phyloP scores from a whole-genome alignment of 1,284 basidiomycete genomes.

The Cutaneotrichosporon cyanovorans region DNA sequence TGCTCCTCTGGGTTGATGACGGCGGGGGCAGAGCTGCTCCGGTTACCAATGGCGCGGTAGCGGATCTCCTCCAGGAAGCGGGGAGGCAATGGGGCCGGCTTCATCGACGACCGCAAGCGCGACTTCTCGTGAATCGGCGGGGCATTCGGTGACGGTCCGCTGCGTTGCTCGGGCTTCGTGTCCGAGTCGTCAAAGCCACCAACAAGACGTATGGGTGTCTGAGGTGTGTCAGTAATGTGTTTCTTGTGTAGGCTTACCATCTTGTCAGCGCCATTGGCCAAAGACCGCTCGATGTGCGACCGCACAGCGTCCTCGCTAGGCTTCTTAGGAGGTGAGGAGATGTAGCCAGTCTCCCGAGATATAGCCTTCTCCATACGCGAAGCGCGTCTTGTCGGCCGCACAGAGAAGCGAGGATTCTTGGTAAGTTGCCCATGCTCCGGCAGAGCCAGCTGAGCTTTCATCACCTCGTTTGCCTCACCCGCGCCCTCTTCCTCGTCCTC shows the following conservation, averaged over 20 bases:
- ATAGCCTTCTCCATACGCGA: too few relatives aligned
- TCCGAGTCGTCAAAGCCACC: too few relatives aligned
- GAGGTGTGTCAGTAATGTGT: too few relatives aligned
- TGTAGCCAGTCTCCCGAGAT: too few relatives aligned
- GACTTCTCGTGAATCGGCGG: conserved; percentile 43
- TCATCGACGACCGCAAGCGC: conserved; percentile 24
- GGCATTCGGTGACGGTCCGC: conserved; percentile 15
- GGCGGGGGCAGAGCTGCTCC: conserved; percentile 31
- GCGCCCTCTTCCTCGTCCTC: conserved; percentile 45
- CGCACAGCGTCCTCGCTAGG: conserved; percentile 62
- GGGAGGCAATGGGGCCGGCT: conserved; percentile 29
- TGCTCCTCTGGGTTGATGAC: conserved; percentile 15
- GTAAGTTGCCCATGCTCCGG: too few relatives aligned
- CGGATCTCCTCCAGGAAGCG: conserved; percentile 43
- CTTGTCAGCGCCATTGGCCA: conserved; percentile 61
- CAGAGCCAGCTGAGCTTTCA: conserved; percentile 34
- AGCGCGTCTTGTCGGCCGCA: too few relatives aligned
- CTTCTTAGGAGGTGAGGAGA: too few relatives aligned
- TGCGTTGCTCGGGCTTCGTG: conserved; percentile 25
- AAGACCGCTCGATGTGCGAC: conserved; percentile 71
- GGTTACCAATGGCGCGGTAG: conserved; percentile 28
- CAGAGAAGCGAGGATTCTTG: too few relatives aligned
- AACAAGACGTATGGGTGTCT: too few relatives aligned
- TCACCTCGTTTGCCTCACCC: conserved; percentile 36
- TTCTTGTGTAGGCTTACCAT: too few relatives aligned